Conservation (phyloP, 1,284 basidiomycete genomes). For the Trichosporon inkin region DNA sequence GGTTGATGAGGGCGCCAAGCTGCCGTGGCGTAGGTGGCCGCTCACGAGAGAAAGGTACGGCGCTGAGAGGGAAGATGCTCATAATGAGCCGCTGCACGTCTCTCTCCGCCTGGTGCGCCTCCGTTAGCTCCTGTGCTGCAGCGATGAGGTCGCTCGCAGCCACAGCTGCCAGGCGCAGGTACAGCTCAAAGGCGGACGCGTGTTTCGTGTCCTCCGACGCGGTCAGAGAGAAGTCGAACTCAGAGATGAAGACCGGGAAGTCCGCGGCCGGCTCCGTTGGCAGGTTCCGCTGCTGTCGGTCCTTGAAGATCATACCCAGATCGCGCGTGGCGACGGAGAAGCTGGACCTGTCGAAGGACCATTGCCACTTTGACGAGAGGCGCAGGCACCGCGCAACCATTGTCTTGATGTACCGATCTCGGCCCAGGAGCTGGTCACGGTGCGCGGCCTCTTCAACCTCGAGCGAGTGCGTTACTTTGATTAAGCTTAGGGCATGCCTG, state of each 20-base stretch:
- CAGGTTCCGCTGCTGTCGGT: constrained; percentile 73
- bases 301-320: constrained; percentile 72
- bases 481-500: constrained; percentile 58
- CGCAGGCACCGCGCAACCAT: constrained; percentile 70
- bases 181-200: constrained; percentile 74
- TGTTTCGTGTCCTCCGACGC: constrained; percentile 52
- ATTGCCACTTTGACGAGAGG: constrained; percentile 68
- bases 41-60: constrained; percentile 60
- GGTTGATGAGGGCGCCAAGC: constrained; percentile 79
- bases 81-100: constrained; percentile 70
- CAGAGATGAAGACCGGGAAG: constrained; percentile 71
- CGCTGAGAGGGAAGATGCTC: constrained; percentile 66
- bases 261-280: constrained; percentile 64
- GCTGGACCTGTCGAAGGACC: constrained; percentile 62
- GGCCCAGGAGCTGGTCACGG: constrained; percentile 56
- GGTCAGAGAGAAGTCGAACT: constrained; percentile 60
- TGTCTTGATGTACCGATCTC: constrained; percentile 71
- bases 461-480: constrained; percentile 60
- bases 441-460: constrained; percentile 54
- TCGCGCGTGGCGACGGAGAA: constrained; percentile 63
- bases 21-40: constrained; percentile 58
- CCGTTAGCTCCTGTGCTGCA: constrained; percentile 30
- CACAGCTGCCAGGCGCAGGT: constrained; percentile 57
- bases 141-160: constrained; percentile 48
- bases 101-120: constrained; percentile 52